Evolutionary conservation across 208 protist species (phyloP).

Genomic region (Leishmania aethiopica): DNA sequence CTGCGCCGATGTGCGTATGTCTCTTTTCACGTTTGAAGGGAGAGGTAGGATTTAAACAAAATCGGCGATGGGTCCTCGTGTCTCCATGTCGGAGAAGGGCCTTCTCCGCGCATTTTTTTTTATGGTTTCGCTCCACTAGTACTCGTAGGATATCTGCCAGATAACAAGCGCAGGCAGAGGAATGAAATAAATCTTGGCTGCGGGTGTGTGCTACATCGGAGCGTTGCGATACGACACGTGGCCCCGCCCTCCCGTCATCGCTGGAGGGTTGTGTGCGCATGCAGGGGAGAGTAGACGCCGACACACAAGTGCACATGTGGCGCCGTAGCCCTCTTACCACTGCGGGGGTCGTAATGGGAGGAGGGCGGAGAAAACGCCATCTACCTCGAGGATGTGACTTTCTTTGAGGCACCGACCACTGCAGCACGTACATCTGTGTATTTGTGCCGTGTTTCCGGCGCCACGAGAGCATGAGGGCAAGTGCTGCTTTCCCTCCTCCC

Average conservation of each 20-base stretch:
- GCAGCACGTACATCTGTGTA: neutral
- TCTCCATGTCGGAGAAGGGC: neutral
- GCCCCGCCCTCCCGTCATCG: neutral
- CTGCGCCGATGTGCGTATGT: neutral
- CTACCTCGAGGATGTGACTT: neutral
- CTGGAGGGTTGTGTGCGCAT: neutral
- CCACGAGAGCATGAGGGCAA: neutral
- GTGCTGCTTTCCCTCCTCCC: neutral
- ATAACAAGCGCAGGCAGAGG: too few relatives aligned
- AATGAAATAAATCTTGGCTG: neutral
- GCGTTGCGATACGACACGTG: neutral
- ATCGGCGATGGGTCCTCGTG: neutral
- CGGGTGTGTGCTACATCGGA: neutral
- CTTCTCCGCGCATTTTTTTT: neutral
- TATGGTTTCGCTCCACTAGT: neutral
- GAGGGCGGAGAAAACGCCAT: neutral
- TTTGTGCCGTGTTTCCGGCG: neutral
- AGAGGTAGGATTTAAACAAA: conserved; percentile 1
- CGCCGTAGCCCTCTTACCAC: neutral
- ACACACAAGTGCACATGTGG: neutral
- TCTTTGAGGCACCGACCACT: neutral
- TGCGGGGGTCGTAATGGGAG: neutral
- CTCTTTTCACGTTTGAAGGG: neutral
- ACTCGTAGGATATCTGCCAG: conserved; percentile 3
- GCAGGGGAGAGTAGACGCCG: neutral